Base-by-base conservation (phyloP, 2,329 filamentous ascomycete species). In the Dendryphion nanum region DNA sequence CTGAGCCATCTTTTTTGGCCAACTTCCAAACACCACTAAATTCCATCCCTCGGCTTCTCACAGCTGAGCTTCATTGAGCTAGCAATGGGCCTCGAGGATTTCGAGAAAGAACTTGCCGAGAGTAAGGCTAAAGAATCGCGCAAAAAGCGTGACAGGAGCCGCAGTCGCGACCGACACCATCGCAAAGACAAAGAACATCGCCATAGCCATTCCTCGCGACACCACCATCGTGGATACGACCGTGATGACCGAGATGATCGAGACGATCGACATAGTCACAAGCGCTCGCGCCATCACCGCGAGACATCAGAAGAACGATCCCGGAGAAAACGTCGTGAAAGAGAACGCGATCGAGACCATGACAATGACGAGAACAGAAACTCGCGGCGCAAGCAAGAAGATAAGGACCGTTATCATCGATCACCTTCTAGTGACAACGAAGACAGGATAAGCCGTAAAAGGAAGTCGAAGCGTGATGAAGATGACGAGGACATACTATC, bases 61-160 rank as follows among this genome's bases (percentile, higher is more conserved):
- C n/a, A n/a, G n/a, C n/a, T n/a, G n/a, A n/a, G n/a, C n/a, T n/a
- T n/a, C n/a, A n/a, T n/a, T n/a, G n/a, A 26, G n/a, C 23, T 26
- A 8, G 10, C 23, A 2, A 82, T 82, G 79, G 74, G 75, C 4
- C 61, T 83, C 41, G 79, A 82, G 50, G 86, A 90, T 41, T 94
- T 94, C 42, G 89, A 94, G 64, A 86, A 83, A 60, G 73, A 82
- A 18, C 74, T 94, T 10, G 85, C 83, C 1, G 77, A 82, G 30
- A 82, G 79, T 48, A 84, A 81, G 57, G 70, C 70, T 32, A 72
- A 77, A 38, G 74, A 79, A 30, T 68, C 67, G 5, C 60, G 61
- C 26, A 75, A 75, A 40, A 68, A 66, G 42, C 66, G 69, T 30
- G 64, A 70, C 26, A 67, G 71, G 30, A 74, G 73, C 41, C 58